A percentile compares a stretch with the other conserved stretches of the same genome.
phyloP scores from a whole-genome alignment of 2,329 filamentous ascomycete species.

The Aciculosporium take region DNA sequence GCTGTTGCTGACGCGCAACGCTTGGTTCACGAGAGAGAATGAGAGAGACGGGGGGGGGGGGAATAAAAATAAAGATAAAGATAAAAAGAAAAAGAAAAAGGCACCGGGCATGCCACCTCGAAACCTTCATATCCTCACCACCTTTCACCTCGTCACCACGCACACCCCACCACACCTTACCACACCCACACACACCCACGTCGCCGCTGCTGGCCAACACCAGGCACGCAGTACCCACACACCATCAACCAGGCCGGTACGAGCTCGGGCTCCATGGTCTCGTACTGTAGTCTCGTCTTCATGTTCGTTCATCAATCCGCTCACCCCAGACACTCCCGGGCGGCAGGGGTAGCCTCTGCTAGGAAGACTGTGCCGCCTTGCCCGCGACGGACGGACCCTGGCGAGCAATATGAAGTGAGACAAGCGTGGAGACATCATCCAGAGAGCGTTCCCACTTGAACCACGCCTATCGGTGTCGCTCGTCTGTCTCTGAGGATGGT shows the following conservation, averaged over 20 bases:
- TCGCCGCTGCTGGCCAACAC: slow-evolving; percentile 2
- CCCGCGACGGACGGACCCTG: slow-evolving; percentile 8
- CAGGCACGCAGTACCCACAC: slow-evolving; percentile 6
- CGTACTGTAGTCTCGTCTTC: too few relatives aligned
- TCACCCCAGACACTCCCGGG: slow-evolving; percentile 5
- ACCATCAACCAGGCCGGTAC: slow-evolving; percentile 4
- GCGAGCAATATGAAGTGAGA: slow-evolving; percentile 29
- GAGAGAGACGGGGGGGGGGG: too few relatives aligned
- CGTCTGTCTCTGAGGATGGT: slow-evolving; percentile 6
- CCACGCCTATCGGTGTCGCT: slow-evolving; percentile 8
- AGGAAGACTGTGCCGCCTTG: slow-evolving; percentile 7
- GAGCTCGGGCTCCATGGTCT: slow-evolving; percentile 6
- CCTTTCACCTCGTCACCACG: too few relatives aligned
- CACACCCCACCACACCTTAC: neutral
- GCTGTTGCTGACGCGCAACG: too few relatives aligned
- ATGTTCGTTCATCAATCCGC: slow-evolving; percentile 8
- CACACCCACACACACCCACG: slow-evolving; percentile 2
- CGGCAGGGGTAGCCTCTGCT: slow-evolving; percentile 2
- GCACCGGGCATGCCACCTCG: too few relatives aligned
- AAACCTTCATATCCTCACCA: too few relatives aligned
- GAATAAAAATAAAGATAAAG: too few relatives aligned
- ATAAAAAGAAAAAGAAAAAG: neutral
- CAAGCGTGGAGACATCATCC: slow-evolving; percentile 23
- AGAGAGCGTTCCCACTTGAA: slow-evolving; percentile 9
- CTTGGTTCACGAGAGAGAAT: too few relatives aligned